A percentile compares a stretch with the other conserved stretches of the same genome.
phyloP scores from a whole-genome alignment of 2,329 filamentous ascomycete species.

The Calonectria crousiana region DNA sequence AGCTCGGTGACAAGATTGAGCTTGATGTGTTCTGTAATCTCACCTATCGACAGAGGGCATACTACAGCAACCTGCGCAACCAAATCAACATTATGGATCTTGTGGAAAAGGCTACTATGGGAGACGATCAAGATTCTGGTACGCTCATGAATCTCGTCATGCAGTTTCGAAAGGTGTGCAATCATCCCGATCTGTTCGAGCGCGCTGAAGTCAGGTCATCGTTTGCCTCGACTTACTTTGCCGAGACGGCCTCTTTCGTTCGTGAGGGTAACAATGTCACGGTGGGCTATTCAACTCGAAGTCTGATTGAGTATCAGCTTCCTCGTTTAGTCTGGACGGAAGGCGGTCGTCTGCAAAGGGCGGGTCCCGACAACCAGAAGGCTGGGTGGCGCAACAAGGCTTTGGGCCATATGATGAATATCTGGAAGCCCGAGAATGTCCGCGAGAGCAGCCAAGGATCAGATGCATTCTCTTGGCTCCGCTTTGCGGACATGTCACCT shows the following conservation, averaged over 20 bases:
- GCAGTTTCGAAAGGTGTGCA: conserved; percentile 99
- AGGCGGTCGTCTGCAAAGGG: conserved; percentile 79
- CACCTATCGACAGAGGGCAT: conserved; percentile 93
- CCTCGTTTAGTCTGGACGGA: conserved; percentile 87
- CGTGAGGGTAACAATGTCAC: conserved; percentile 85
- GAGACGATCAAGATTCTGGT: conserved; percentile 93
- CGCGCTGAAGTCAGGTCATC: conserved; percentile 92
- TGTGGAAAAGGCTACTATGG: conserved; percentile 94
- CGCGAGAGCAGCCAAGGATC: conserved; percentile 70
- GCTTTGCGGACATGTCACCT: conserved; percentile 83
- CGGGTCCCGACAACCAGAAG: conserved; percentile 77
- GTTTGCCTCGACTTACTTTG: conserved; percentile 86
- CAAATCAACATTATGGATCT: conserved; percentile 99
- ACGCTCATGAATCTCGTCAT: conserved; percentile 99
- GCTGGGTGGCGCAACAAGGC: conserved; percentile 87
- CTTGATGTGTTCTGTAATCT: conserved; percentile 96
- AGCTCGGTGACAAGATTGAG: conserved; percentile 98
- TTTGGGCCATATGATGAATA: conserved; percentile 85
- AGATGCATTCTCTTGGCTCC: conserved; percentile 87
- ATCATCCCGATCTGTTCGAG: conserved; percentile 97
- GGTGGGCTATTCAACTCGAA: conserved; percentile 90
- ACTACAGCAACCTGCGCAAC: conserved; percentile 92
- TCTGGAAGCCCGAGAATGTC: conserved; percentile 88
- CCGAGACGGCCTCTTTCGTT: conserved; percentile 94
- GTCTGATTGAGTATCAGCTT: conserved; percentile 84